A percentile compares a stretch with the other conserved stretches of the same genome.
phyloP scores from a whole-genome alignment of 1,284 basidiomycete species.

The Melampsora americana region DNA sequence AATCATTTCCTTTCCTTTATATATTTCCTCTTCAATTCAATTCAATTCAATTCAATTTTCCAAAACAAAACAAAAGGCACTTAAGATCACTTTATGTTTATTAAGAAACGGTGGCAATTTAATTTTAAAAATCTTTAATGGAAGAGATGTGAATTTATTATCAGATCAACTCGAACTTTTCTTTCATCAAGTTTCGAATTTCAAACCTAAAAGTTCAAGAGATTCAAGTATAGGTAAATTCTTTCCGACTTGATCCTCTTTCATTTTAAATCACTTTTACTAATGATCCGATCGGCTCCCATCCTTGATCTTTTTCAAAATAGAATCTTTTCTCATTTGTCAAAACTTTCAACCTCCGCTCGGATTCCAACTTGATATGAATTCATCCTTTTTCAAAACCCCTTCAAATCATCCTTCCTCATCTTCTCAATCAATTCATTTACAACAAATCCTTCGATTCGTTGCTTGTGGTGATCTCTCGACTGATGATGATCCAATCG shows the following conservation, averaged over 20 bases:
- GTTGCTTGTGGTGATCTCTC: constrained; percentile 53
- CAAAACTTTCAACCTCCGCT: constrained; percentile 56
- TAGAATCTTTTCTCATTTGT: constrained; percentile 62
- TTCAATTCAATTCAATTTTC: too few species aligned
- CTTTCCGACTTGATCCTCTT: too few species aligned
- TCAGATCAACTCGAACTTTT: constrained; percentile 58
- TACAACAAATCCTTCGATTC: constrained; percentile 51
- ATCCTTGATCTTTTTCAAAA: constrained; percentile 48
- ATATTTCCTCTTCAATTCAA: too few species aligned
- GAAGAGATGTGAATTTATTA: constrained; percentile 56
- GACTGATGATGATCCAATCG: not conserved
- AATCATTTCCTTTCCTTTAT: too few species aligned
- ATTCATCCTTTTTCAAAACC: constrained; percentile 22
- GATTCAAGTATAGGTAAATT: constrained; percentile 51
- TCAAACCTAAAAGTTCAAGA: constrained; percentile 54
- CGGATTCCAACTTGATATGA: constrained; percentile 49
- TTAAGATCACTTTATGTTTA: constrained; percentile 60
- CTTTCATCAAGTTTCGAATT: constrained; percentile 55
- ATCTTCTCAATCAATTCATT: constrained; percentile 44
- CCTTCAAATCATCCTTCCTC: constrained; percentile 29
- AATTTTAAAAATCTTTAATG: constrained; percentile 62
- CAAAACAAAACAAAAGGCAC: too few species aligned
- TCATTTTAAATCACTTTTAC: too few species aligned
- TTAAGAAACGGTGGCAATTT: constrained; percentile 59
- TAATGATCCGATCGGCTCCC: too few species aligned